A percentile compares a stretch with the other conserved stretches of the same genome.
phyloP scores from a whole-genome alignment of 208 protist genomes.

The Trypanosoma mega region DNA sequence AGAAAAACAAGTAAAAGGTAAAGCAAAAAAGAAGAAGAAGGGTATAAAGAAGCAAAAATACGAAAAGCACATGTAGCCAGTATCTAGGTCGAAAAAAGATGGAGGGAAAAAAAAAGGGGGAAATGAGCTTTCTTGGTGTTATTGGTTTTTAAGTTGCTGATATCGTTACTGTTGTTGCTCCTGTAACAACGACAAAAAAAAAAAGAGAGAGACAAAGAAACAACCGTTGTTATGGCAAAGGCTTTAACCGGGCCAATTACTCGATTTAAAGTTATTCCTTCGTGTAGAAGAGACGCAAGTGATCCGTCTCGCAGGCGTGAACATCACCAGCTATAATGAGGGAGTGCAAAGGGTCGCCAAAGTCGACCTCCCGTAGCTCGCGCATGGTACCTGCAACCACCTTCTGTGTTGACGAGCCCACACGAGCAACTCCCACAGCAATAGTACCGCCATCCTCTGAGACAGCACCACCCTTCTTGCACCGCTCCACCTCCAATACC shows the following conservation, averaged over 20 bases:
- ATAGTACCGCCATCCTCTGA: constrained; percentile 80
- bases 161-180: too few species aligned
- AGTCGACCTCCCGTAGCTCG: constrained; percentile 92
- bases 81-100: too few species aligned
- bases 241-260: background rate
- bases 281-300: constrained; percentile 67
- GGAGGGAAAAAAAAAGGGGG: too few species aligned
- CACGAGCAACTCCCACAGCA: constrained; percentile 94
- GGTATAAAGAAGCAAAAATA: too few species aligned
- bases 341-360: constrained; percentile 97
- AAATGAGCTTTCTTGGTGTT: too few species aligned
- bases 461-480: constrained; percentile 64
- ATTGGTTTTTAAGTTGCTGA: too few species aligned
- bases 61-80: too few species aligned
- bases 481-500: constrained; percentile 93
- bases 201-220: too few species aligned
- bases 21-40: too few species aligned
- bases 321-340: constrained; percentile 96
- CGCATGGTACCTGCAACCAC: constrained; percentile 93
- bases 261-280: constrained; percentile 13
- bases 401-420: constrained; percentile 92
- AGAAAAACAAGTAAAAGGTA: too few species aligned
- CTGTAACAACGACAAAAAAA: too few species aligned
- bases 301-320: constrained; percentile 93
- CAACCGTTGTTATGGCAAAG: too few species aligned